Evolutionary conservation across 2,329 filamentous ascomycete species (phyloP).

Genomic region (Nemania serpens): DNA sequence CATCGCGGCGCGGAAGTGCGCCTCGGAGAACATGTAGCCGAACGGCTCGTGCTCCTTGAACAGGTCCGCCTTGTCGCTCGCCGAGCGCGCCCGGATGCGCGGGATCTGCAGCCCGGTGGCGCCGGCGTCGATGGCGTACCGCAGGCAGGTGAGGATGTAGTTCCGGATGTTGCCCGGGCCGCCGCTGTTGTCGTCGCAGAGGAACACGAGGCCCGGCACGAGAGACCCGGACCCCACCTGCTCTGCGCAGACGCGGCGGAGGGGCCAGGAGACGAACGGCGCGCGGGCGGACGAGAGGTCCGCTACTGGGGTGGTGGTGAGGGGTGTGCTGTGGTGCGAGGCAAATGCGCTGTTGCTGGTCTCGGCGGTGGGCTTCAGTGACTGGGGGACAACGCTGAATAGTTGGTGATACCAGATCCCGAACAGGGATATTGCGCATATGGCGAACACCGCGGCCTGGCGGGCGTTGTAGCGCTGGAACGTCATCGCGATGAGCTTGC

Average conservation of each 20-base stretch:
- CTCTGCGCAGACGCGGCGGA: conserved; percentile 50
- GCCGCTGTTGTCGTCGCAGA: conserved; percentile 56
- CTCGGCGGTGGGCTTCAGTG: not conserved
- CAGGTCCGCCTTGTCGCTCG: conserved; percentile 44
- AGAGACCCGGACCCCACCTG: conserved; percentile 32
- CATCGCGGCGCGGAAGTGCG: conserved; percentile 47
- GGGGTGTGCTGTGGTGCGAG: not conserved
- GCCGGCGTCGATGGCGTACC: conserved; percentile 54
- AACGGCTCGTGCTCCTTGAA: conserved; percentile 45
- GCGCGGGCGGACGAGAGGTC: conserved; percentile 46
- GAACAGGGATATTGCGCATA: conserved; percentile 1
- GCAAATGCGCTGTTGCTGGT: not conserved
- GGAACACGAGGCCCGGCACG: conserved; percentile 48
- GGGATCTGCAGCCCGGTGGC: conserved; percentile 51
- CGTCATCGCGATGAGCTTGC: conserved; percentile 5
- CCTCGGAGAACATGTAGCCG: conserved; percentile 51
- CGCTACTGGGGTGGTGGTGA: not conserved
- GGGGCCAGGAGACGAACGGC: conserved; percentile 50
- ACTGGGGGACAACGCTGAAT: not conserved
- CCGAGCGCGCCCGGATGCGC: conserved; percentile 47
- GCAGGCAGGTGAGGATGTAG: conserved; percentile 54
- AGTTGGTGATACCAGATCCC: conserved; percentile 20
- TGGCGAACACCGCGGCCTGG: conserved; percentile 2
- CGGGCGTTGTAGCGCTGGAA: conserved; percentile 8
- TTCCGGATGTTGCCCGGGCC: conserved; percentile 56